Evolutionary conservation across 768 basidiomycete species (phyloP), one percentile per base, ranked within the genome.

Genomic region (Boletus rubescentipes): DNA sequence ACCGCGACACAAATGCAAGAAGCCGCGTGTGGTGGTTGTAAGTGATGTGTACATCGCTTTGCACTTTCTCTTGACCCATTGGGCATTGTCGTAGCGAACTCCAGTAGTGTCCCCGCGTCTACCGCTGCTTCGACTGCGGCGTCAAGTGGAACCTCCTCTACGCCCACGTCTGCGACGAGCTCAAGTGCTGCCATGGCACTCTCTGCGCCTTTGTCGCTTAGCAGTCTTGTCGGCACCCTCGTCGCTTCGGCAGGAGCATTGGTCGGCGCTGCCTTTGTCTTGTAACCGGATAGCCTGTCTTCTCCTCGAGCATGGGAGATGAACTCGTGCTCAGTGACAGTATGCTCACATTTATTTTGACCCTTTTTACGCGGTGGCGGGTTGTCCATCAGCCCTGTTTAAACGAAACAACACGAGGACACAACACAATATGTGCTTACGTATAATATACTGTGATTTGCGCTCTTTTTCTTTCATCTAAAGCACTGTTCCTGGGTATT

Each of bases 1-100:
- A 16, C 69, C 1, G 79, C 78, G 0, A 1, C 18, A 10, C 47
- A 48, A 11, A 66, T 77, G 29, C 70, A 79, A 50, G 2, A 42
- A 2, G 0, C 35, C 4, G 55, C 75, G 54, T 80, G 79, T 60
- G 70, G 49, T n/a, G 1, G 15, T 3, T 0, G 68, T 68, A 42
- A 21, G 65, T 55, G 2, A 5, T 38, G 2, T 38, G 2, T 11
- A 9, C 8, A 8, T 38, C 9, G 0, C 10, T 29, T 26, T 20
- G 9, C 2, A 4, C 2, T 1, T 20, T 20, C 8, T 12, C 20
- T 40, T n/a, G 30, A 46, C 37, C 14, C 0, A 47, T 4, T 9
- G 23, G 6, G 3, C 11, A 4, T 52, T 5, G 16, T 50, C 5
- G 9, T 31, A 55, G 60, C 36, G 9, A 4, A 26, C 26, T 6